Evolutionary conservation across 495 filamentous ascomycete species (phyloP).

Genomic region (Achaetomiella virescens): DNA sequence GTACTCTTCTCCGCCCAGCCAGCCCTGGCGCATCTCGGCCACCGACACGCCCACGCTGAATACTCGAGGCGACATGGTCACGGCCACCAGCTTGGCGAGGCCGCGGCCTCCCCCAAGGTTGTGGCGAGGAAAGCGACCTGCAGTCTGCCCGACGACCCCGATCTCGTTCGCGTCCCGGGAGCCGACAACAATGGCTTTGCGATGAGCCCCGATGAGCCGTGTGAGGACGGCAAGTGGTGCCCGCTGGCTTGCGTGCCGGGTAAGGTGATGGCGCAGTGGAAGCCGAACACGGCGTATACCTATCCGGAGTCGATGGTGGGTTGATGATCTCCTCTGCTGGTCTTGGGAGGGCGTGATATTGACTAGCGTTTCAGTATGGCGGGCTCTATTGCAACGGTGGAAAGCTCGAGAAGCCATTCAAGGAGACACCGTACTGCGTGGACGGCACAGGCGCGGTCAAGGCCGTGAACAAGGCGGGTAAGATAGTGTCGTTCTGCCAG

Average conservation of each 20-base stretch:
- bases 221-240: slow-evolving; percentile 63
- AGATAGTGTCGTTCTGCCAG: slow-evolving; percentile 68
- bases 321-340: slow-evolving; percentile 3
- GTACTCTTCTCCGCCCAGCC: slow-evolving; percentile 35
- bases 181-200: slow-evolving; percentile 70
- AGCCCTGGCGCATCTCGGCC: slow-evolving; percentile 24
- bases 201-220: slow-evolving; percentile 71
- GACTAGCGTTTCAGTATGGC: slow-evolving; percentile 52
- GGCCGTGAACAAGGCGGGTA: slow-evolving; percentile 56
- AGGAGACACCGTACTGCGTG: slow-evolving; percentile 61
- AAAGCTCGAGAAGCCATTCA: slow-evolving; percentile 64
- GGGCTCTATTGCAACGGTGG: slow-evolving; percentile 72
- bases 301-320: slow-evolving; percentile 72
- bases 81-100: slow-evolving; percentile 18
- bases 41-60: slow-evolving; percentile 25
- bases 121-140: slow-evolving; percentile 47
- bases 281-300: slow-evolving; percentile 58
- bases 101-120: slow-evolving; percentile 20
- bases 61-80: slow-evolving; percentile 31
- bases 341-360: slow-evolving; percentile 16
- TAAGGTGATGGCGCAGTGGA: slow-evolving; percentile 76
- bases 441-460: slow-evolving; percentile 60
- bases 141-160: slow-evolving; percentile 60
- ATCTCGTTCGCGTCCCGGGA: slow-evolving; percentile 61
- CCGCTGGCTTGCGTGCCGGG: slow-evolving; percentile 74